phyloP scores from a whole-genome alignment of 2,329 filamentous ascomycete species.

The Fusarium praegraminearum region DNA sequence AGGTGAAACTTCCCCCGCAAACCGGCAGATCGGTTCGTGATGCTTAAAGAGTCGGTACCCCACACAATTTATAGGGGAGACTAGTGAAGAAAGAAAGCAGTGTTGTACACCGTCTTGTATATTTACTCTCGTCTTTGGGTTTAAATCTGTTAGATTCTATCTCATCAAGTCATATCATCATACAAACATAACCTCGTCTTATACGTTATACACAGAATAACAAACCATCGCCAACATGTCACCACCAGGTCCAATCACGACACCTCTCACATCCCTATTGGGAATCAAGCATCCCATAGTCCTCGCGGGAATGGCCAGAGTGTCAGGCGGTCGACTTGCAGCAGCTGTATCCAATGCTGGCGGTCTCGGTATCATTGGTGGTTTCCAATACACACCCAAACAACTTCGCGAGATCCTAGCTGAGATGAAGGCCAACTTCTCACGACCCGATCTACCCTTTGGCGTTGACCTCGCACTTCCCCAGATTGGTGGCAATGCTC shows the following conservation, averaged over 20 bases:
- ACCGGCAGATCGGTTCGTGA: conserved; percentile 38
- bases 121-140: background rate
- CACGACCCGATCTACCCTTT: conserved; percentile 78
- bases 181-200: background rate
- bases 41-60: conserved; percentile 28
- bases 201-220: background rate
- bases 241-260: conserved; percentile 70
- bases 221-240: conserved; percentile 52
- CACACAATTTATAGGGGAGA: conserved; percentile 14
- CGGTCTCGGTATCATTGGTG: conserved; percentile 81
- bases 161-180: background rate
- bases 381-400: conserved; percentile 76
- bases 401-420: conserved; percentile 84
- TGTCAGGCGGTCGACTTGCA: conserved; percentile 80
- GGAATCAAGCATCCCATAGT: conserved; percentile 89
- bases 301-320: conserved; percentile 93
- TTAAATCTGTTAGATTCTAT: background rate
- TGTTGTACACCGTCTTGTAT: background rate
- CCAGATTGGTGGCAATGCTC: conserved; percentile 84
- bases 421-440: conserved; percentile 83
- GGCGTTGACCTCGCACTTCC: conserved; percentile 93
- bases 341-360: conserved; percentile 91
- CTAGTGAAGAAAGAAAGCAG: background rate
- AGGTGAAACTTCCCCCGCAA: conserved; percentile 48
- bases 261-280: conserved; percentile 82